phyloP scores from a whole-genome alignment of 2,329 filamentous ascomycete species.

The Verticillium zaregamsianum region DNA sequence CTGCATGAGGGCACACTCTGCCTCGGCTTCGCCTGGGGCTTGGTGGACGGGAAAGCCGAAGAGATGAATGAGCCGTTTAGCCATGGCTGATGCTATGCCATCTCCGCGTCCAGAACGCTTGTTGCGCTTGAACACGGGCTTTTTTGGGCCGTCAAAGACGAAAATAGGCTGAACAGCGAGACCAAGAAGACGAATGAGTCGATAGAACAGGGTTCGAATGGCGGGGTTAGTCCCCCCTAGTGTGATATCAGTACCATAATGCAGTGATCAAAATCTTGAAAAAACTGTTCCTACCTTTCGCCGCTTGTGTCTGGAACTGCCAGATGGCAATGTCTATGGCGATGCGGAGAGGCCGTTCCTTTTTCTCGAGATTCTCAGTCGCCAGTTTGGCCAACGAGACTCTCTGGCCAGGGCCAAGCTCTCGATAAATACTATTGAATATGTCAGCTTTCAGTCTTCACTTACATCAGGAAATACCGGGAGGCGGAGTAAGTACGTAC shows the following conservation, averaged over 20 bases:
- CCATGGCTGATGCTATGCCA: constrained; percentile 66
- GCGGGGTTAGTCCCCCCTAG: constrained; percentile 82
- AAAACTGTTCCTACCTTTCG: constrained; percentile 51
- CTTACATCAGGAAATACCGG: background rate
- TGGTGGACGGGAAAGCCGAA: constrained; percentile 84
- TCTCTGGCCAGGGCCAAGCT: constrained; percentile 77
- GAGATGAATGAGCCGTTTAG: constrained; percentile 76
- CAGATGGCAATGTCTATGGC: constrained; percentile 96
- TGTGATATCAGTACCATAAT: constrained; percentile 5
- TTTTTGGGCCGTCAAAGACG: constrained; percentile 83
- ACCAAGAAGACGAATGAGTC: constrained; percentile 71
- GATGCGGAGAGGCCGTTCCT: constrained; percentile 71
- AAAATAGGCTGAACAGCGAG: constrained; percentile 83
- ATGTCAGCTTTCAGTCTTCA: constrained; percentile 9
- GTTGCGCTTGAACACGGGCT: constrained; percentile 84
- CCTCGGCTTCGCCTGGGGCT: constrained; percentile 92
- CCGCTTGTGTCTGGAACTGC: constrained; percentile 90
- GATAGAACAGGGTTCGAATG: constrained; percentile 87
- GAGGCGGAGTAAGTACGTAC: constrained; percentile 27
- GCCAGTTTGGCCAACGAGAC: constrained; percentile 80
- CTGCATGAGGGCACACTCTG: constrained; percentile 88
- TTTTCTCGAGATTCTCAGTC: constrained; percentile 67
- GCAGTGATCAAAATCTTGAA: background rate
- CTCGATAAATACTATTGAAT: constrained; percentile 71
- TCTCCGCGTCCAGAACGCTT: constrained; percentile 66